Conservation (phyloP, 108 stramenopile species). For the Stephanodiscus minutulus region DNA sequence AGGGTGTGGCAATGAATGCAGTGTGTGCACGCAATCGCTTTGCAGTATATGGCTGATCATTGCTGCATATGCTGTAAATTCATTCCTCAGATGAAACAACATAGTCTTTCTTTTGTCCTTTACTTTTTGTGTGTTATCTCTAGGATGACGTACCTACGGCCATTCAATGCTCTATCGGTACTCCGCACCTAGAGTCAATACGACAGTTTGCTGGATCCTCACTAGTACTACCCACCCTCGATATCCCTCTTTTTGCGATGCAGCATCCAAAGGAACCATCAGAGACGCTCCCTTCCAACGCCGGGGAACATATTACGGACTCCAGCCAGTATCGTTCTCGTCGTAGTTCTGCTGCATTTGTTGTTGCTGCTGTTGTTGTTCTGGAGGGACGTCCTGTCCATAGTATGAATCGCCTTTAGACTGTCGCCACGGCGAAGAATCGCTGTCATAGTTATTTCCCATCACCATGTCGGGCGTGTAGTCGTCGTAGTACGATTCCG, state of each 20-base stretch:
- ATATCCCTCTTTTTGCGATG: no score
- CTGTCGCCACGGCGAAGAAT: constrained; percentile 20
- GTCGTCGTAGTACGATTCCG: constrained; percentile 29
- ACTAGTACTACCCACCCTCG: no score
- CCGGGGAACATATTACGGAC: not conserved
- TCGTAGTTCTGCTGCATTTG: constrained; percentile 20
- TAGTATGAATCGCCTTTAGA: not conserved
- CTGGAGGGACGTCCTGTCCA: not conserved
- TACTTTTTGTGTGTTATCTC: no score
- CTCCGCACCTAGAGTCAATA: not conserved
- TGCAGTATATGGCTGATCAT: not conserved
- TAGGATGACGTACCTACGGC: no score
- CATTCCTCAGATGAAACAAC: no score
- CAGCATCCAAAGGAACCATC: no score
- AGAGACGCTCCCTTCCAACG: no score
- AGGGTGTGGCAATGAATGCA: constrained; percentile 18
- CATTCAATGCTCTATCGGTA: no score
- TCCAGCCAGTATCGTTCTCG: not conserved
- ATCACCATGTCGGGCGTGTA: constrained; percentile 29
- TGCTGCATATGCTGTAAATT: no score
- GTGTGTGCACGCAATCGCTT: not conserved
- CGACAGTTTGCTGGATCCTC: no score
- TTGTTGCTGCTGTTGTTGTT: constrained; percentile 15
- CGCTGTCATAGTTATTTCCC: constrained; percentile 12
- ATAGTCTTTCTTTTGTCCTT: no score